Evolutionary conservation across 1,284 basidiomycete genomes (phyloP), one percentile per base, ranked within the genome.

Genomic region (Apiotrichum montevideense): DNA sequence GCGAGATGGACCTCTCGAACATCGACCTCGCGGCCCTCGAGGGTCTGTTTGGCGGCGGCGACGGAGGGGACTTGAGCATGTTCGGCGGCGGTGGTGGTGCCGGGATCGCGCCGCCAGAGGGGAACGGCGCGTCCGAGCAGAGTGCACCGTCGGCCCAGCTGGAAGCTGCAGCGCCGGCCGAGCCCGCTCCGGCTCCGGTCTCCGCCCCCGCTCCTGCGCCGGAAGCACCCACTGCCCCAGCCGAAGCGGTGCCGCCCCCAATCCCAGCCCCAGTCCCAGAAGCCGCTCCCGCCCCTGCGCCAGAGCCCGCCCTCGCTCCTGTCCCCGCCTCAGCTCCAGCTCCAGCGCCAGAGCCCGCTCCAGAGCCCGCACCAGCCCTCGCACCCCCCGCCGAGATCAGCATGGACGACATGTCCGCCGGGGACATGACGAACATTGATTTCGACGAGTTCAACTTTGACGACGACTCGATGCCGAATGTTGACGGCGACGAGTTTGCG

Each of bases 371-470:
- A 1, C 50, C 46, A 1, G 52, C 21, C 3, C 45, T 46, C 40
- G 46, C 42, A n/a, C 52, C 29, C 29, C 37, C 37, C 37, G 37
- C 8, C 37, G 49, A 47, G 29, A 11, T 35, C 14, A 48, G 47
- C 29, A 13, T 54, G 33, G 37, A 32, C 33, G 54, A 51, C 15
- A 46, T 35, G 14, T 29, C 42, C 6, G 51, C 33, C 6, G 59
- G 59, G 44, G 63, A 60, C 11, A 33, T 67, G 21, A 46, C 51
- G 32, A 66, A 55, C 32, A 65, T 71, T 57, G 56, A 71, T 57
- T 55, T 69, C 59, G 66, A 69, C 50, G 69, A 68, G 47, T 71
- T 71, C 59, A 65, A 69, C 48, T 71, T 71, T 56, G 66, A 61
- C 55, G 56, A 52, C 39, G 55, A 52, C 4, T 21, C 40, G 41